These are phyloP conservation scores for Medicago ruthenica DNA, from an alignment of 306 rosid genomes.

Conservation along the genomic window DNA sequence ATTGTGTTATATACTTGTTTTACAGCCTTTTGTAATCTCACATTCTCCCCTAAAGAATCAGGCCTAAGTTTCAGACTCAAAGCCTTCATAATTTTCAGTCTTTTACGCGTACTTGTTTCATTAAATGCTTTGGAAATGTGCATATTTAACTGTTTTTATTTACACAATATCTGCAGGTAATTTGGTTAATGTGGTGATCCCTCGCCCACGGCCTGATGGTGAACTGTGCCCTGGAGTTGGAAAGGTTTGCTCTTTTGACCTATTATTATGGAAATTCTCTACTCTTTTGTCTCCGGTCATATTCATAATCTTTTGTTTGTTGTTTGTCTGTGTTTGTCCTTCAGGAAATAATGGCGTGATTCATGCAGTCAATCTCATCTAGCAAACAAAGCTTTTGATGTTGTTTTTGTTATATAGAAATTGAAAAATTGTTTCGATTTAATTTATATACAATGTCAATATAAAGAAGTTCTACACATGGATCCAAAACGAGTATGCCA, in stretches of 20 bases:
- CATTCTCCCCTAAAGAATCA: conserved; percentile 83
- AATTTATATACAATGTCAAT: background rate
- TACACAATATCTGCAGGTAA: conserved; percentile 65
- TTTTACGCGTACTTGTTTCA: conserved; percentile 37
- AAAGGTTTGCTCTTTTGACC: conserved; percentile 57
- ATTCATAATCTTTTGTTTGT: background rate
- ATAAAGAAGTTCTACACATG: background rate
- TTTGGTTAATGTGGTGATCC: conserved; percentile 78
- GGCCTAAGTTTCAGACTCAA: conserved; percentile 82
- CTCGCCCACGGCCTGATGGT: conserved; percentile 77
- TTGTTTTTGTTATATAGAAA: background rate
- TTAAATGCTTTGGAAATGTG: conserved; percentile 25
- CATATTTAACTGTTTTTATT: conserved; percentile 32
- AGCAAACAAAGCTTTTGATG: conserved; percentile 18
- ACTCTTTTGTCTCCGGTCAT: background rate
- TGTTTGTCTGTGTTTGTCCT: conserved; percentile 27
- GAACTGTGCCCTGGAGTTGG: conserved; percentile 79
- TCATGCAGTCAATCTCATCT: conserved; percentile 8
- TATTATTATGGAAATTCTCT: background rate
- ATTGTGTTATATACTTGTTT: conserved; percentile 69
- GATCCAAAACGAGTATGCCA: background rate
- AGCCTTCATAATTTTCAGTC: conserved; percentile 71
- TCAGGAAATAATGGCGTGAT: conserved; percentile 25
- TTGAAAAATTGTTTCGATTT: background rate
- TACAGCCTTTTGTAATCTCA: conserved; percentile 65